Base-by-base conservation (phyloP, 148 eudicot species). In the Tetragonia tetragonoides region DNA sequence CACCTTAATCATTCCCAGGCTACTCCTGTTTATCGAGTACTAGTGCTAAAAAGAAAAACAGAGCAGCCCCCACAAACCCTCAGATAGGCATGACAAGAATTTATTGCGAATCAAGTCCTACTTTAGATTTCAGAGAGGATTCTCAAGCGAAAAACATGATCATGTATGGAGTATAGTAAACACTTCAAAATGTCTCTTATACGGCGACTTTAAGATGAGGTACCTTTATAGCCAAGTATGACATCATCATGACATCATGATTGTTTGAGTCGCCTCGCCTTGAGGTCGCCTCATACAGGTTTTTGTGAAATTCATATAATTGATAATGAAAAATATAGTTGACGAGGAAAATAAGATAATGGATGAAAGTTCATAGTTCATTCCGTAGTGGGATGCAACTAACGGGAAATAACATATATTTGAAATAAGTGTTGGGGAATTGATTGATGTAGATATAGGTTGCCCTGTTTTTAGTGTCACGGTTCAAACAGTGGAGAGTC, bases 371-470 rank as follows among this genome's bases (percentile, higher is more conserved):
- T 49, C 53, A 49, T 49, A 28, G 59, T 54, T 15, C 59, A 62
- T 7, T 8, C 7, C 17, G 23, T 20, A 72, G 75, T 72, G 75
- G 75, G 75, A 38, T 51, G 75, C 75, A 72, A 72, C 75, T 72
- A 53, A 69, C 12, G 18, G 34, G 73, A 70, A 18, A 44, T 28
- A 24, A 14, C 14, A 16, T 28, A 54, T 5, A 24, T 12, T 28
- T 20, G 38, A 14, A 14, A 6, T n/a, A 17, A 24, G 12, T 7
- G 7, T 11, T 21, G 6, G 17, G 4, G 4, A 34, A 63, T 63
- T 28, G 67, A 28, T 10, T 65, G 68, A 37, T 65, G 41, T n/a
- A 34, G 18, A 28, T 7, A 34, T n/a, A 28, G 4, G 12, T 21
- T 65, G 23, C 42, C 68, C 68, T 65, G 5, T 21, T 28, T 24